A percentile compares a stretch with the other conserved stretches of the same genome.
Evolutionary conservation across 176 grass and related monocot genomes (phyloP).

Genomic region (Triticum monococcum): DNA sequence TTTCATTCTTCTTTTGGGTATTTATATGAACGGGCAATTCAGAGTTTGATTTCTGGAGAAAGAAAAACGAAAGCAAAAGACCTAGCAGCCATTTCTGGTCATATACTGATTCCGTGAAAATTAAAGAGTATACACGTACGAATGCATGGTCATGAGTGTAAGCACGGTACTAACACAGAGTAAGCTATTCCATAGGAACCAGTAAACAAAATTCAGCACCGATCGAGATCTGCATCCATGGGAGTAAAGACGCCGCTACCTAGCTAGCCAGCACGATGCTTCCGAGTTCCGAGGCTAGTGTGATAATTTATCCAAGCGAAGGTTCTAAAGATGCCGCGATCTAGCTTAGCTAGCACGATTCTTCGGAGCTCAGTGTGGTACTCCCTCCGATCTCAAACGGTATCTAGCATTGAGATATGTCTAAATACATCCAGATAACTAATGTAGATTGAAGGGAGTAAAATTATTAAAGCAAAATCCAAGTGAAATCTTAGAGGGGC

Average conservation of each 20-base stretch:
- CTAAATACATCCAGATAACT: no score
- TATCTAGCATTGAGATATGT: no score
- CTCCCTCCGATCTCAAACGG: no score
- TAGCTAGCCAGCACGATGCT: neutral
- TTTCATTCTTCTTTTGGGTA: constrained; percentile 25
- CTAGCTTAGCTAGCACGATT: no score
- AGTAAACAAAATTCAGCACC: neutral
- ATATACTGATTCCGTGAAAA: neutral
- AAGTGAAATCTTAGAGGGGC: no score
- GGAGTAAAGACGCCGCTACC: neutral
- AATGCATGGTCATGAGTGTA: no score
- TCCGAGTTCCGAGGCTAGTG: neutral
- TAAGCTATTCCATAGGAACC: neutral
- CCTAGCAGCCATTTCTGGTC: neutral
- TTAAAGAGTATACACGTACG: neutral
- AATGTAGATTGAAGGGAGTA: no score
- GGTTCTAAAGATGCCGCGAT: neutral
- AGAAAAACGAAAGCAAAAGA: no score
- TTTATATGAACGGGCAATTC: neutral
- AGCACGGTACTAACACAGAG: neutral
- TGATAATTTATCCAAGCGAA: no score
- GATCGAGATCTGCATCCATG: neutral
- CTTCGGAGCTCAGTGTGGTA: neutral
- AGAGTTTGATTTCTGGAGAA: no score
- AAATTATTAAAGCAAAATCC: no score